Evolutionary conservation across 2,329 filamentous ascomycete genomes (phyloP).

Genomic region (Lecanicillium sp.): DNA sequence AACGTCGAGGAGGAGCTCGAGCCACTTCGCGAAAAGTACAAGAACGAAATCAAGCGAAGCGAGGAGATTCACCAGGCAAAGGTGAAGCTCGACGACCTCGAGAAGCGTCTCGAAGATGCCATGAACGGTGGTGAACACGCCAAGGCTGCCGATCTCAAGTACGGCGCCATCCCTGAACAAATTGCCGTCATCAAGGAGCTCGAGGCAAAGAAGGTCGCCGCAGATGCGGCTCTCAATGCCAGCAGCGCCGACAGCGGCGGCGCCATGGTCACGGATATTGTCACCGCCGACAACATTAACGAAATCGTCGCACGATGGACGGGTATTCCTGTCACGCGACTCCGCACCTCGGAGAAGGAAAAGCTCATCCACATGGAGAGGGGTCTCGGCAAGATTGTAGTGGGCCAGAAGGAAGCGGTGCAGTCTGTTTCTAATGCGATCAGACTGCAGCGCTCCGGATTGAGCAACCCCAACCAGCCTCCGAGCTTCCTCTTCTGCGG

Average conservation of each 20-base stretch:
- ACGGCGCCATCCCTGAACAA: slow-evolving; percentile 94
- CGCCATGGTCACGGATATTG: slow-evolving; percentile 82
- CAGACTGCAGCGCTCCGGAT: slow-evolving; percentile 85
- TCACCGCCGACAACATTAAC: slow-evolving; percentile 97
- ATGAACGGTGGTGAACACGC: slow-evolving; percentile 76
- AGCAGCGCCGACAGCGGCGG: slow-evolving; percentile 50
- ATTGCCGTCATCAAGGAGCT: slow-evolving; percentile 71
- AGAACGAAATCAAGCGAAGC: slow-evolving; percentile 83
- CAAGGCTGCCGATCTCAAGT: slow-evolving; percentile 88
- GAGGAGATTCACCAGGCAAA: slow-evolving; percentile 92
- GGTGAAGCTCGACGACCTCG: slow-evolving; percentile 85
- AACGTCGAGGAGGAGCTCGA: slow-evolving; percentile 91
- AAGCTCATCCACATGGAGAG: slow-evolving; percentile 98
- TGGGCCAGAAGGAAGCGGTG: slow-evolving; percentile 92
- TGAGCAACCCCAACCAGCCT: slow-evolving; percentile 92
- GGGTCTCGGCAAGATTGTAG: slow-evolving; percentile 72
- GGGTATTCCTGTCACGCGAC: slow-evolving; percentile 91
- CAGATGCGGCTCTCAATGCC: slow-evolving; percentile 62
- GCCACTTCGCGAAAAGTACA: slow-evolving; percentile 90
- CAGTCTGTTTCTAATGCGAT: slow-evolving; percentile 92
- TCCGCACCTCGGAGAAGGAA: slow-evolving; percentile 94
- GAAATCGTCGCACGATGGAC: slow-evolving; percentile 97
- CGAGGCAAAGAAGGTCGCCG: slow-evolving; percentile 70
- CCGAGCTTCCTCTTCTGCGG: slow-evolving; percentile 98
- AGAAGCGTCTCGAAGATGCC: slow-evolving; percentile 90